Base-by-base conservation (phyloP, 139 green algal species). In the Micractinium sp. region DNA sequence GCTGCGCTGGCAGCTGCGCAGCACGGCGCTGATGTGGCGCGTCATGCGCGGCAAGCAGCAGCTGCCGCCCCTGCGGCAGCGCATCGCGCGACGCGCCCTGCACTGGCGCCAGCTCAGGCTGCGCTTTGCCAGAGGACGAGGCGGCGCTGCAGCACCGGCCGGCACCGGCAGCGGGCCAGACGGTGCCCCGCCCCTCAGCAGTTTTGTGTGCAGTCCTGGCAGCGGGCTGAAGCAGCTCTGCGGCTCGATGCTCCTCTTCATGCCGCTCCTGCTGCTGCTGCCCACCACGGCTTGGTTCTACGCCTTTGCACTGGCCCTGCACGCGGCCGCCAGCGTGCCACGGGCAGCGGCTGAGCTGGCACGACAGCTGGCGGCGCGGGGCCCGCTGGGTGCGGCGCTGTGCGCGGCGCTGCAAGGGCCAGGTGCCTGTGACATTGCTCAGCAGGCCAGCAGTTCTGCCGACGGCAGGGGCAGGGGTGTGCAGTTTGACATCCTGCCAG, bases 281-380 rank as follows among this genome's bases (percentile, higher is more conserved):
- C 88, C 88, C 81, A 90, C 88, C n/a, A 87, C 73, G 3, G 81
- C 53, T 3, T 85, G 63, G 66, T 90, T 81, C 56, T 90, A 87
- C 18, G 67, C 2, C 13, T 75, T 47, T 1, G 66, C 87, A 0
- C 80, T 80, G 36, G 47, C 27, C 1, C 66, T 87, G 27, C 80
- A 87, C 23, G 22, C 47, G 4, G 71, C 71, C 39, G 63, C 16
- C 47, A 53, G 31, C 71, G 15, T 36, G n/a, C 71, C 71, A 0
- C 39, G 47, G 7, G 69, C 41, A 5, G 71, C 71, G 4, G 19
- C 79, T 4, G 69, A 35, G 19, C 71, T 88, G n/a, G 69, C 71
- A 3, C 25, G 18, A 5, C 71, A 71, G 69, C 85, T 88, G 85
- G 61, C 36, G 13, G 35, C 22, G 36, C 20, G 76, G 33, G 66